Base-by-base conservation (phyloP, 1,139 yeast genomes). In the Candida glucosophila region DNA sequence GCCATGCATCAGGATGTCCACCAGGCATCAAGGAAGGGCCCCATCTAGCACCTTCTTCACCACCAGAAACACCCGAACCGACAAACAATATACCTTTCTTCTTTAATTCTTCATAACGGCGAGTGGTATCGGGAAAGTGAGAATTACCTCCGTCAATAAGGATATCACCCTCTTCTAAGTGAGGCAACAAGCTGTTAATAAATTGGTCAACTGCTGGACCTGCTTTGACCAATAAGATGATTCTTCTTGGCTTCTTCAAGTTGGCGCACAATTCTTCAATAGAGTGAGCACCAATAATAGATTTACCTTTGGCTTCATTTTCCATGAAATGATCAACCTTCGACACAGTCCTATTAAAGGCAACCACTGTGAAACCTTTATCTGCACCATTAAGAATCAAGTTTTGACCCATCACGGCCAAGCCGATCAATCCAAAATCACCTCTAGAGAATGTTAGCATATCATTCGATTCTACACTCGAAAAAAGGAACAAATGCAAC, bases 371-470 rank as follows among this genome's bases (percentile, higher is more conserved):
- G 66, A 68, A 82, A 32, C 96, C 96, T 67, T 90, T 94, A 72
- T 90, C 98, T 46, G 97, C 97, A 51, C 92, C 93, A 65, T 90
- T 90, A 47, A 90, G 75, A 61, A 90, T 85, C 73, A 90, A 72
- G 77, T 90, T 90, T 63, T 88, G 97, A 64, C 98, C 98, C 98
- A 90, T 90, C 47, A 90, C 98, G 80, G 98, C 98, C 76, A 90
- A 76, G 58, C 98, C 98, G 55, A 90, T 88, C 63, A 90, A 83
- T 64, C 97, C 98, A 65, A 90, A 77, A 78, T 90, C 98, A 73
- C 90, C 93, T 58, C 85, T 75, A 39, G 49, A 38, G 9, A 18
- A 23, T 44, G 57, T 53, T 57, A 55, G 50, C 49, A 25, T 20
- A 20, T 31, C 26, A 15, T 27, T 18, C 30, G 27, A 23, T 31